These are phyloP conservation scores for Mycena floridula DNA, from an alignment of 768 basidiomycete species.

Conservation along the genomic window DNA sequence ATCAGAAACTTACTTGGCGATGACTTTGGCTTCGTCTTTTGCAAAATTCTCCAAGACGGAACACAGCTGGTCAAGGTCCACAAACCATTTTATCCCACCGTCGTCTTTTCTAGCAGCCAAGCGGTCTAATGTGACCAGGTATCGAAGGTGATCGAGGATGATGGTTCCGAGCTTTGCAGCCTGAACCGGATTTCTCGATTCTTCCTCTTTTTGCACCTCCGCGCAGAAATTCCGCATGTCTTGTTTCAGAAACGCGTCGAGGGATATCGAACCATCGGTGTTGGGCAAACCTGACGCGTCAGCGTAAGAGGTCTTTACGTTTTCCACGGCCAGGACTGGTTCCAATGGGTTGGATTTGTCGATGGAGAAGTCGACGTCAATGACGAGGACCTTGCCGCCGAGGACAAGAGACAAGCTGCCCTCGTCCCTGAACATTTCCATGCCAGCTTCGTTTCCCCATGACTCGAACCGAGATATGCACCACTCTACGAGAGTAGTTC, in stretches of 20 bases:
- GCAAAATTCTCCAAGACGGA: constrained; percentile 44
- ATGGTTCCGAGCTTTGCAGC: constrained; percentile 42
- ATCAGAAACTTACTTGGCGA: constrained; percentile 43
- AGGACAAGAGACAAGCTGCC: constrained; percentile 52
- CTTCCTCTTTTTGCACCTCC: constrained; percentile 53
- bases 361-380: constrained; percentile 65
- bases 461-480: constrained; percentile 50
- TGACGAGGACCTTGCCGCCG: constrained; percentile 74
- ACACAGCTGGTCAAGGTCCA: constrained; percentile 51
- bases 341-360: constrained; percentile 28
- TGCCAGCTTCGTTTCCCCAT: constrained; percentile 60
- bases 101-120: constrained; percentile 57
- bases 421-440: constrained; percentile 71
- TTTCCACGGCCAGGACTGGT: constrained; percentile 39
- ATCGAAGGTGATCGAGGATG: constrained; percentile 52
- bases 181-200: constrained; percentile 42
- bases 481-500: constrained; percentile 42
- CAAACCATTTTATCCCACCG: constrained; percentile 72
- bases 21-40: constrained; percentile 42
- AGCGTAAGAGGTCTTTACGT: constrained; percentile 72
- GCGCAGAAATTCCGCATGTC: constrained; percentile 51
- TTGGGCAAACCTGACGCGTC: constrained; percentile 37
- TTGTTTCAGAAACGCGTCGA: constrained; percentile 59
- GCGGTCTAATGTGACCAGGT: constrained; percentile 68
- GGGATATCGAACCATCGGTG: constrained; percentile 42